These are phyloP conservation scores for Cavenderia fasciculata DNA, from an alignment of 78 protist species.

Conservation along the genomic window DNA sequence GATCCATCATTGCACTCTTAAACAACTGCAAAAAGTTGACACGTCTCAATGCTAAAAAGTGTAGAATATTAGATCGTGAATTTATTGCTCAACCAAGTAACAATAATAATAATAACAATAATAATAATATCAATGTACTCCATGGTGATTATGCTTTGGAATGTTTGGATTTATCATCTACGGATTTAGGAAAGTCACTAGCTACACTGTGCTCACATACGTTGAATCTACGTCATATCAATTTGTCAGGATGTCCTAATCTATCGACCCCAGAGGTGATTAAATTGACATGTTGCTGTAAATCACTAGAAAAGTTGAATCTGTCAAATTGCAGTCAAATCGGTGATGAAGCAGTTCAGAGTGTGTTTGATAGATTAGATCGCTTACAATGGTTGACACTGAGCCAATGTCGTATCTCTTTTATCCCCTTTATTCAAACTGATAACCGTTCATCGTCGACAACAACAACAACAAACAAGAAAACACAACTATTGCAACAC, in stretches of 20 bases:
- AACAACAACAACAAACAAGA: not conserved
- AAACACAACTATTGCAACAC: not conserved
- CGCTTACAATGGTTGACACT: not conserved
- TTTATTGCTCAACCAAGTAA: not conserved
- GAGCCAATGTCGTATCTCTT: not conserved
- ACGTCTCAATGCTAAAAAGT: constrained; percentile 19
- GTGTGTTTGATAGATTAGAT: not conserved
- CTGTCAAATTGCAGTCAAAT: constrained; percentile 10
- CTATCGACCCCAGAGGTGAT: no score
- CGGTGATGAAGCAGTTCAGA: constrained; percentile 7
- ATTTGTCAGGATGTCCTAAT: not conserved
- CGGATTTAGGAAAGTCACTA: no score
- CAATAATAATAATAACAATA: no score
- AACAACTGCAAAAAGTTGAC: not conserved
- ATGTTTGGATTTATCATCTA: constrained; percentile 16
- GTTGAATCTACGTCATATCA: not conserved
- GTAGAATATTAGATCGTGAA: not conserved
- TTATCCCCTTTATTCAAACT: not conserved
- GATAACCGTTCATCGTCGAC: not conserved
- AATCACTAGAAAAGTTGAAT: constrained; percentile 8
- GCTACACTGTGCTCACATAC: no score
- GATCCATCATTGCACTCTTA: constrained; percentile 4
- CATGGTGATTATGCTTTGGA: no score
- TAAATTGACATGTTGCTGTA: no score
- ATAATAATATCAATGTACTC: no score